phyloP scores from a whole-genome alignment of 371 early-diverging fungal genomes.

The Mortierella sp. region DNA sequence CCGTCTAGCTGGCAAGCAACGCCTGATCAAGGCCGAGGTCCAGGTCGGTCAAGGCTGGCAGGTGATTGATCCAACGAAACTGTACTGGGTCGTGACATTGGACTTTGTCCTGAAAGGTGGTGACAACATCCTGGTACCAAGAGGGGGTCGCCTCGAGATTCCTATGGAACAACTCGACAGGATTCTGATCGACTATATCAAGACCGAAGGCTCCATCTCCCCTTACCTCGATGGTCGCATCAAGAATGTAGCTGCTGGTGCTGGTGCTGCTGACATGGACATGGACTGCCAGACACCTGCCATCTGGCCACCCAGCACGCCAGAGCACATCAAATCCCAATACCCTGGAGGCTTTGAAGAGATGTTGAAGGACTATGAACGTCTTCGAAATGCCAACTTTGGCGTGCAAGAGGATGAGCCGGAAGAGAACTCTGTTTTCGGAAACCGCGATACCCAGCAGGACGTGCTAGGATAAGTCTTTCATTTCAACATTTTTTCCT shows the following conservation, averaged over 20 bases:
- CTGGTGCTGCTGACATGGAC: background rate
- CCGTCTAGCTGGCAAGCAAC: conserved; percentile 2
- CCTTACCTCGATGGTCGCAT: conserved; percentile 56
- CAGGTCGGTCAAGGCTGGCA: conserved; percentile 22
- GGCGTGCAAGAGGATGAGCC: background rate
- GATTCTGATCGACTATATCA: conserved; percentile 45
- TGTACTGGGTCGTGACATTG: conserved; percentile 62
- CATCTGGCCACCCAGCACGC: conserved; percentile 32
- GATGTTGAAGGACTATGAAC: conserved; percentile 28
- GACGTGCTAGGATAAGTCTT: conserved; percentile 12
- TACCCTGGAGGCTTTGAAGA: conserved; percentile 39
- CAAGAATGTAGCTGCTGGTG: conserved; percentile 21
- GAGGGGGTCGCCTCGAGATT: conserved; percentile 8
- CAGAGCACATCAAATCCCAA: conserved; percentile 35
- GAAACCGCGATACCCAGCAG: conserved; percentile 13
- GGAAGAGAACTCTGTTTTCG: conserved; percentile 3
- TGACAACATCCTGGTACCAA: conserved; percentile 60
- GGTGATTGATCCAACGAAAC: conserved; percentile 20
- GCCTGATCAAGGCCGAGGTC: conserved; percentile 25
- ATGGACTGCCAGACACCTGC: background rate
- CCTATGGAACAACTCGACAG: conserved; percentile 32
- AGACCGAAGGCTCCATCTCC: conserved; percentile 8
- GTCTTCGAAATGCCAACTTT: conserved; percentile 12
- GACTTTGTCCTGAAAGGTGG: conserved; percentile 71
- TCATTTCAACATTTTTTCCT: too few species aligned